A percentile compares a stretch with the other conserved stretches of the same genome.
Conservation (phyloP, 495 filamentous ascomycete genomes). For the Mycothermus thermophilus region DNA sequence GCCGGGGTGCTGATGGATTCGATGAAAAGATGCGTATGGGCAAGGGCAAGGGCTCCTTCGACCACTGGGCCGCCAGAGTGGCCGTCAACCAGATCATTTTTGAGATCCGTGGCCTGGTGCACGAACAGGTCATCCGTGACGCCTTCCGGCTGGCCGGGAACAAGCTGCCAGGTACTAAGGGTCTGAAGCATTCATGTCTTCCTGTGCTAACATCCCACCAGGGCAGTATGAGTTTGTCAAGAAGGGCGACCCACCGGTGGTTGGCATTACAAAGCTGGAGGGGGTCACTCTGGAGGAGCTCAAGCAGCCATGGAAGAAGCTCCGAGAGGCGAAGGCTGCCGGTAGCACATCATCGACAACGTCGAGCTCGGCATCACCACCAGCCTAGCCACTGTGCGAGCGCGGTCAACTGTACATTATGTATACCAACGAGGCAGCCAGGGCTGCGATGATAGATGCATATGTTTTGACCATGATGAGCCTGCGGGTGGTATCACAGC, state of each 20-base stretch:
- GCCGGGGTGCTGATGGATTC: conserved; percentile 9
- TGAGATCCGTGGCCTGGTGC: conserved; percentile 78
- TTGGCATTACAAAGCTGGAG: conserved; percentile 84
- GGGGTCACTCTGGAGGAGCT: conserved; percentile 70
- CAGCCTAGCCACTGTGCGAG: conserved; percentile 9
- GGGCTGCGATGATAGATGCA: no score
- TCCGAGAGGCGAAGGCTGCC: conserved; percentile 29
- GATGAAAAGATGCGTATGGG: conserved; percentile 67
- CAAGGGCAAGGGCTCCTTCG: conserved; percentile 94
- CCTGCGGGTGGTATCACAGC: no score
- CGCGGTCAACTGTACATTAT: conserved; percentile 14
- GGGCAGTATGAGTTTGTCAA: conserved; percentile 88
- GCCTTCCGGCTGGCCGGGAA: conserved; percentile 88
- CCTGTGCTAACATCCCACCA: conserved; percentile 24
- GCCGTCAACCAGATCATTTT: conserved; percentile 80
- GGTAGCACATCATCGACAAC: conserved; percentile 1
- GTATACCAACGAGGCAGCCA: conserved; percentile 7
- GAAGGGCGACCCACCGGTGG: conserved; percentile 80
- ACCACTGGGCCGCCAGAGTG: conserved; percentile 85
- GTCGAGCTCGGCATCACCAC: conserved; percentile 10
- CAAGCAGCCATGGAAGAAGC: conserved; percentile 57
- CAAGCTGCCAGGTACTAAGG: conserved; percentile 73
- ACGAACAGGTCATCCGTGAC: conserved; percentile 89
- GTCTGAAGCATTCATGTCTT: conserved; percentile 4
- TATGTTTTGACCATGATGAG: no score